Percentiles rank a stretch among this genome's conserved stretches.
phyloP scores from a whole-genome alignment of 768 basidiomycete species.

The Hericium erinaceus region DNA sequence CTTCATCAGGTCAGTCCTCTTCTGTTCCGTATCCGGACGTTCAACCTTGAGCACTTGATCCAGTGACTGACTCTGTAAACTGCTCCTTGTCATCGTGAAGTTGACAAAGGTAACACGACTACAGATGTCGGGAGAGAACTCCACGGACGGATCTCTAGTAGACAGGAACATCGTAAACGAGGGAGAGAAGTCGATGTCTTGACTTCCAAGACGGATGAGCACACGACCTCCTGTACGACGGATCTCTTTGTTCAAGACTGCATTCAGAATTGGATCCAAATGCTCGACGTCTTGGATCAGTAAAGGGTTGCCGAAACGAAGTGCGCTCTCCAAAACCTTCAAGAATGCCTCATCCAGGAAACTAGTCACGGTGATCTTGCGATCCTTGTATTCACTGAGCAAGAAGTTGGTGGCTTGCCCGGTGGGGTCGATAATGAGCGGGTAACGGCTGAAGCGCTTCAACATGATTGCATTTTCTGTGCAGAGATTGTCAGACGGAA shows the following conservation, averaged over 20 bases:
- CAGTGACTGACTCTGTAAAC: slow-evolving; percentile 95
- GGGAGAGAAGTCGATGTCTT: slow-evolving; percentile 99
- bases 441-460: slow-evolving; percentile 95
- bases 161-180: slow-evolving; percentile 99
- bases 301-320: slow-evolving; percentile 95
- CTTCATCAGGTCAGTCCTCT: slow-evolving; percentile 94
- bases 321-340: slow-evolving; percentile 95
- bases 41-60: slow-evolving; percentile 97
- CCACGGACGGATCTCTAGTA: slow-evolving; percentile 92
- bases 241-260: slow-evolving; percentile 94
- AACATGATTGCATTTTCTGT: slow-evolving; percentile 99
- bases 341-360: slow-evolving; percentile 99
- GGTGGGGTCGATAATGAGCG: slow-evolving; percentile 95
- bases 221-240: slow-evolving; percentile 95
- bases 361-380: slow-evolving; percentile 96
- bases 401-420: slow-evolving; percentile 95
- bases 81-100: slow-evolving; percentile 98
- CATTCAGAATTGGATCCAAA: slow-evolving; percentile 94
- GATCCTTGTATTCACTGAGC: slow-evolving; percentile 87
- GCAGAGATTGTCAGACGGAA: slow-evolving; percentile 93
- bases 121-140: slow-evolving; percentile 98
- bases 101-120: slow-evolving; percentile 94
- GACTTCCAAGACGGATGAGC: slow-evolving; percentile 89
- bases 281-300: slow-evolving; percentile 98
- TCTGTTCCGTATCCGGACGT: slow-evolving; percentile 91